A percentile compares a stretch with the other conserved stretches of the same genome.
Conservation (phyloP, 352 stramenopile genomes). For the Pythium volutum region DNA sequence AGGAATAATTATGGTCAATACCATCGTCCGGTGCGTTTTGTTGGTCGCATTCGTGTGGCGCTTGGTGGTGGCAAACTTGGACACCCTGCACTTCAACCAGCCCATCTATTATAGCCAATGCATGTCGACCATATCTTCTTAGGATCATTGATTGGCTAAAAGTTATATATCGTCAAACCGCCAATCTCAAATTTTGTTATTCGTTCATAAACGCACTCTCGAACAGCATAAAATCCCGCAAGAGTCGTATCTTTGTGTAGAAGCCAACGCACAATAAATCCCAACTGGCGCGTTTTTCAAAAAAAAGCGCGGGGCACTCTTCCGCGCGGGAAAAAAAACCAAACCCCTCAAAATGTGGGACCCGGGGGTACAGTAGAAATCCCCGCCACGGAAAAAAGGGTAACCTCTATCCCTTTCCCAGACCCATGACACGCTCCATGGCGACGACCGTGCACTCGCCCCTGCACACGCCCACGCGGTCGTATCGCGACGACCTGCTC, state of each 20-base stretch:
- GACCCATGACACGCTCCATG: slow-evolving; percentile 12
- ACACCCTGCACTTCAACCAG: neutral
- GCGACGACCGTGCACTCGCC: slow-evolving; percentile 10
- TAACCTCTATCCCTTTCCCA: slow-evolving; percentile 7
- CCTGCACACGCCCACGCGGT: slow-evolving; percentile 8
- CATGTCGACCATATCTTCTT: neutral
- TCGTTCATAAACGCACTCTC: neutral
- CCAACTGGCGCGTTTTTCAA: slow-evolving; percentile 10
- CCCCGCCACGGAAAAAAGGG: neutral
- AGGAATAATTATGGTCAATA: too few species aligned
- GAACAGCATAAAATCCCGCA: neutral
- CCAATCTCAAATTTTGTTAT: neutral
- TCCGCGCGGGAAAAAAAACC: slow-evolving; percentile 9
- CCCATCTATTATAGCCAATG: neutral
- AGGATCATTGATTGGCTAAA: neutral
- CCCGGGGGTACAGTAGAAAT: slow-evolving; percentile 1
- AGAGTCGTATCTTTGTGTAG: neutral
- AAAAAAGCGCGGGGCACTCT: slow-evolving; percentile 19
- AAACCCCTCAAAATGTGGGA: too few species aligned
- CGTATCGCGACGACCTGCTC: neutral
- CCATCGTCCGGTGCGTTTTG: too few species aligned
- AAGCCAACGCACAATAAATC: neutral
- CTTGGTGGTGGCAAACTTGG: too few species aligned
- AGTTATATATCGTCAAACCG: neutral
- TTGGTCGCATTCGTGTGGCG: too few species aligned